Evolutionary conservation across 495 filamentous ascomycete species (phyloP).

Genomic region (Articulospora tetracladia): DNA sequence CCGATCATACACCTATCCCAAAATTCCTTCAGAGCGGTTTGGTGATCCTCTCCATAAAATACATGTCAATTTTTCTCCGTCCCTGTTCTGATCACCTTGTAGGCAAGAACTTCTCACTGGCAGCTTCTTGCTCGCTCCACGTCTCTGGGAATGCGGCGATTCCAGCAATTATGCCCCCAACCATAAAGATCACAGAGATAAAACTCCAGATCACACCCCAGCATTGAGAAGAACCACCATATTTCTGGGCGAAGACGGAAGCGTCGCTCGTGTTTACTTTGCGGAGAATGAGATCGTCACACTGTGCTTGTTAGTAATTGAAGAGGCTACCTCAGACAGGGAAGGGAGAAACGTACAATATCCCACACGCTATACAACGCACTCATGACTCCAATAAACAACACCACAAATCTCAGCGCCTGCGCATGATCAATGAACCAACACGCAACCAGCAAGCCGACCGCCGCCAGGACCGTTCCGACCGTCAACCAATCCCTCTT

Average conservation of each 20-base stretch:
- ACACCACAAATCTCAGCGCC: constrained; percentile 67
- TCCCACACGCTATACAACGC: constrained; percentile 79
- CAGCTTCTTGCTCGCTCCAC: constrained; percentile 61
- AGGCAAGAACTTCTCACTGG: constrained; percentile 60
- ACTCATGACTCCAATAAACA: constrained; percentile 81
- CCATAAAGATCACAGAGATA: constrained; percentile 66
- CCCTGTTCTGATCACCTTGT: constrained; percentile 2
- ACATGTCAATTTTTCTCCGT: too few species aligned
- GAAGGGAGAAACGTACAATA: constrained; percentile 53
- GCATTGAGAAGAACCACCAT: constrained; percentile 76
- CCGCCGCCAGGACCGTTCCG: constrained; percentile 60
- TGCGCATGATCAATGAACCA: constrained; percentile 79
- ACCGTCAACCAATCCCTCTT: constrained; percentile 74
- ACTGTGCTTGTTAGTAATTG: constrained; percentile 38
- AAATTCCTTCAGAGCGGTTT: too few species aligned
- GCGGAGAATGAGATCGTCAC: constrained; percentile 77
- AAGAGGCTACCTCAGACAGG: too few species aligned
- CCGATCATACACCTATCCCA: not conserved
- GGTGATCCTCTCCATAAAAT: too few species aligned
- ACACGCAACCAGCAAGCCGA: constrained; percentile 67
- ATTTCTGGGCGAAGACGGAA: constrained; percentile 73
- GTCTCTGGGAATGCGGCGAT: constrained; percentile 72
- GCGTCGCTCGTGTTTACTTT: constrained; percentile 80
- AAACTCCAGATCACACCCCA: constrained; percentile 79
- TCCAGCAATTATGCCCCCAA: constrained; percentile 63